A percentile compares a stretch with the other conserved stretches of the same genome.
Conservation (phyloP, 2,329 filamentous ascomycete genomes). For the Dendryphion nanum region DNA sequence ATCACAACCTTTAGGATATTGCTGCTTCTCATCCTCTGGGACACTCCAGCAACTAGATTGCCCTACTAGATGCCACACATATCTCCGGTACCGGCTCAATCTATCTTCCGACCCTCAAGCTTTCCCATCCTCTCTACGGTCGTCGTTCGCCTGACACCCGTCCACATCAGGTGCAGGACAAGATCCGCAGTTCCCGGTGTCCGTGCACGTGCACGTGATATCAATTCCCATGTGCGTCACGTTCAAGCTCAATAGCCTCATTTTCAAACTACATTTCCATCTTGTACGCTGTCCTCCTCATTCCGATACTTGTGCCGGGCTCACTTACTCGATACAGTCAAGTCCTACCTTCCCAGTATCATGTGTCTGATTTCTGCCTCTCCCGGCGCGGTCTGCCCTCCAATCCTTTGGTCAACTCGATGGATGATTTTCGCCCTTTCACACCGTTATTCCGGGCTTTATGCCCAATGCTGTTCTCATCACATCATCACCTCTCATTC, state of each 20-base stretch:
- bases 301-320: too few species aligned
- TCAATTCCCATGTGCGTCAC: too few species aligned
- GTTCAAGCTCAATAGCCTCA: not conserved
- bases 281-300: not conserved
- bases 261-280: not conserved
- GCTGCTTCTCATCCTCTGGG: not conserved
- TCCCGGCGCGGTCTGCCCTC: not conserved
- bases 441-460: too few species aligned
- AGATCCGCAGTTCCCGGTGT: too few species aligned
- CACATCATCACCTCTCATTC: not conserved
- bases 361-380: too few species aligned
- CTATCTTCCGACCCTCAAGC: conserved; percentile 5
- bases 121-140: not conserved
- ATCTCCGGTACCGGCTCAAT: conserved; percentile 8
- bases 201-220: too few species aligned
- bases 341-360: too few species aligned
- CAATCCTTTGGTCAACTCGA: not conserved
- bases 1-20: conserved; percentile 1
- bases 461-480: too few species aligned
- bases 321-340: too few species aligned
- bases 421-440: too few species aligned
- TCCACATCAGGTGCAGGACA: not conserved
- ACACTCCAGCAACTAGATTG: too few species aligned
- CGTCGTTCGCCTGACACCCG: not conserved
- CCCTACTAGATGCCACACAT: not conserved